Base-by-base conservation (phyloP, 1,139 yeast genomes). In the Yamadazyma dushanensis region DNA sequence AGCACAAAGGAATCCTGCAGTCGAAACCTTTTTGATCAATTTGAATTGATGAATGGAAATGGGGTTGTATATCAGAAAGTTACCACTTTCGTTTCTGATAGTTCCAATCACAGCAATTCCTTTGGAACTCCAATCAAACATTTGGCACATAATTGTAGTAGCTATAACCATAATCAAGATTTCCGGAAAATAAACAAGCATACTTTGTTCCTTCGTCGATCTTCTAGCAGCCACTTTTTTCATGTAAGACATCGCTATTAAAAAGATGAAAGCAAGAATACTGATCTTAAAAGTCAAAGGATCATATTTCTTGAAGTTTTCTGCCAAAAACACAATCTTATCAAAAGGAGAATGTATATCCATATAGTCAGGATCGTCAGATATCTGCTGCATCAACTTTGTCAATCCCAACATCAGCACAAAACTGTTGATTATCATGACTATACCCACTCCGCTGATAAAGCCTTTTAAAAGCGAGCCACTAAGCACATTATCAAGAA, bases 381-480 rank as follows among this genome's bases (percentile, higher is more conserved):
- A 47, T 9, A 67, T 59, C 8, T 57, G 42, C 26, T 61, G 54
- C 45, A 68, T 54, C 22, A 66, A 45, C 4, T 66, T 67, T 37
- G 59, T 64, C 26, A 92, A 63, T 0, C 96, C 96, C 29, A 90
- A 59, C 56, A 83, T 85, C 5, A 83, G 76, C 13, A 89, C 78
- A 16, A 76, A 53, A 3, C 96, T 83, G 53, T 86, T 89, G 33
- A 88, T 73, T 14, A 88, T 70, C 92, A 92, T 90, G 8, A 90
- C 90, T 13, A 87, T 55, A 9, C 97, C 97, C n/a, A 92, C 95
- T 0, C 95, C 96, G 31, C 92, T 77, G 27, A 92, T 86, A 56
- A 92, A 92, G 0, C 97, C 97, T 47, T 94, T 75, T 20, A 92
- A 66, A 26, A 92, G 66, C 0, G 96, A 83, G 8, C 88, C 83